Evolutionary conservation across 352 stramenopile species (phyloP).

Genomic region (Thraustotheca clavata): DNA sequence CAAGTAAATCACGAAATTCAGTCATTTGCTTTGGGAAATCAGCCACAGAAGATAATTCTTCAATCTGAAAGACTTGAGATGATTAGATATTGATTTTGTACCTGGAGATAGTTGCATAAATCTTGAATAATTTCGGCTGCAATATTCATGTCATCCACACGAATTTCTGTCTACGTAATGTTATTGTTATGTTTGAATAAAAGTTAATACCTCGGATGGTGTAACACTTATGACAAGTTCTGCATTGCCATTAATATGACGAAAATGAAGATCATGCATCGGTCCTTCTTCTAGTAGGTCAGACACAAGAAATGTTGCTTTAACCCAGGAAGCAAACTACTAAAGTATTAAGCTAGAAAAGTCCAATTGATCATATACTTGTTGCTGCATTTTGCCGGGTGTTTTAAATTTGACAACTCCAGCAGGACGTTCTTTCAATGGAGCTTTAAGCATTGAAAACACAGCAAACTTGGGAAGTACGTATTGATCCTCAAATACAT

Average conservation of each 20-base stretch:
- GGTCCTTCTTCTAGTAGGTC: constrained; percentile 31
- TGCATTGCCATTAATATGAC: constrained; percentile 45
- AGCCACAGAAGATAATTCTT: constrained; percentile 68
- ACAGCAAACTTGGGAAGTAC: constrained; percentile 80
- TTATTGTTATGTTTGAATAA: constrained; percentile 18
- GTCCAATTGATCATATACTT: constrained; percentile 20
- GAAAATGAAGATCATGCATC: constrained; percentile 46
- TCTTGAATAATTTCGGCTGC: constrained; percentile 85
- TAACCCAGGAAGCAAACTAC: constrained; percentile 44
- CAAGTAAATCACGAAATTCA: constrained; percentile 56
- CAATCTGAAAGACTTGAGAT: constrained; percentile 16
- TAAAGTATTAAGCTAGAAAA: neutral
- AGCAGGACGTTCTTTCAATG: constrained; percentile 28
- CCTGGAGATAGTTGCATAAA: constrained; percentile 72
- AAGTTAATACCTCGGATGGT: constrained; percentile 1
- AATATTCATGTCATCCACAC: constrained; percentile 80
- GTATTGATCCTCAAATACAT: constrained; percentile 80
- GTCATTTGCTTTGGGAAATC: constrained; percentile 87
- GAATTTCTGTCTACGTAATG: constrained; percentile 38
- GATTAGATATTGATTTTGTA: constrained; percentile 24
- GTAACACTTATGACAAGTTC: constrained; percentile 39
- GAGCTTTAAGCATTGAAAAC: constrained; percentile 46
- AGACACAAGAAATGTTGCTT: constrained; percentile 49
- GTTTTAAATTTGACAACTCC: constrained; percentile 63
- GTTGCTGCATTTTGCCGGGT: constrained; percentile 60